phyloP scores from a whole-genome alignment of 2,329 filamentous ascomycete species.

The Chaetothyriales sp. region DNA sequence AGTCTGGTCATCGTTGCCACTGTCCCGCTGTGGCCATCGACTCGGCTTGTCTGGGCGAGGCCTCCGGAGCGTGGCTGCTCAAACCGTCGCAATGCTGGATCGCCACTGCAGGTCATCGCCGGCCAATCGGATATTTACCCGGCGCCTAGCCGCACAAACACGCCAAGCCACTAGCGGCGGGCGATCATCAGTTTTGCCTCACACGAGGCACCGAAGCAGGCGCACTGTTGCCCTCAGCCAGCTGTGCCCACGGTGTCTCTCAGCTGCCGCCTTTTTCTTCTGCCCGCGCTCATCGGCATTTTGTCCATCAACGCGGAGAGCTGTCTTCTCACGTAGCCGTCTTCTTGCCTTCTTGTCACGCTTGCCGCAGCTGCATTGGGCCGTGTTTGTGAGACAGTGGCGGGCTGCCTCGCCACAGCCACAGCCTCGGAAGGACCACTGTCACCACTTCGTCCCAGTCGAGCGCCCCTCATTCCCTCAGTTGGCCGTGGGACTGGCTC shows the following conservation, averaged over 20 bases:
- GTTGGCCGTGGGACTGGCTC: constrained; percentile 14
- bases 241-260: not conserved
- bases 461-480: constrained; percentile 4
- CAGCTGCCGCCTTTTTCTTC: not conserved
- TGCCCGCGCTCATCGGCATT: not conserved
- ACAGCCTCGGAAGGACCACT: constrained; percentile 1
- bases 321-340: not conserved
- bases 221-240: not conserved
- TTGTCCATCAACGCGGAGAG: not conserved
- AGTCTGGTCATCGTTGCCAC: not conserved
- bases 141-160: not conserved
- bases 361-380: not conserved
- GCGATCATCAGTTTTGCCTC: not conserved
- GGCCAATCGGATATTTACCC: not conserved
- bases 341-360: not conserved
- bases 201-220: not conserved
- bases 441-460: not conserved
- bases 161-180: not conserved
- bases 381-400: not conserved
- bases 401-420: constrained; percentile 1
- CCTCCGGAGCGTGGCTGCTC: not conserved
- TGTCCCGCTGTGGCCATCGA: not conserved
- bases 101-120: not conserved
- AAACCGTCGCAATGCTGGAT: not conserved
- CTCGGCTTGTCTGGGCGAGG: not conserved